A percentile compares a stretch with the other conserved stretches of the same genome.
phyloP scores from a whole-genome alignment of 768 basidiomycete genomes.

The Polyporus arcularius region DNA sequence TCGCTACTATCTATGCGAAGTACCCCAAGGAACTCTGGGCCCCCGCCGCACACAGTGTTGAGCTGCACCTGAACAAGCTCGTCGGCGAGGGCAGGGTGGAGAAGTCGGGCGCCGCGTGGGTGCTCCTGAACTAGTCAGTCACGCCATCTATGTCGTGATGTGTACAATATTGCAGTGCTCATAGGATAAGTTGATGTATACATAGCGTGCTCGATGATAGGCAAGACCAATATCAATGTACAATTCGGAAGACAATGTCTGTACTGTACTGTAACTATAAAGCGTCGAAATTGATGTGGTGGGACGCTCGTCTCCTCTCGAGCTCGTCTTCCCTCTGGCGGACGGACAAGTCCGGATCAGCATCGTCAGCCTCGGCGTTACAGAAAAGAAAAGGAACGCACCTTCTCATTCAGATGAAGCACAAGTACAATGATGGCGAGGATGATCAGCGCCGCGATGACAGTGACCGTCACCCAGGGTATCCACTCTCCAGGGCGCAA shows the following conservation, averaged over 20 bases:
- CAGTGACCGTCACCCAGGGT: constrained; percentile 92
- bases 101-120: constrained; percentile 20
- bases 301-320: constrained; percentile 84
- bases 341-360: constrained; percentile 11
- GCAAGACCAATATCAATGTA: constrained; percentile 2
- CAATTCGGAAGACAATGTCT: constrained; percentile 11
- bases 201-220: constrained; percentile 7
- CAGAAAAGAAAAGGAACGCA: constrained; percentile 34
- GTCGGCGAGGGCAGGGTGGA: constrained; percentile 60
- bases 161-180: neutral
- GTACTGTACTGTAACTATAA: constrained; percentile 64
- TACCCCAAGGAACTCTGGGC: constrained; percentile 74
- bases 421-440: constrained; percentile 84
- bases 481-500: constrained; percentile 96
- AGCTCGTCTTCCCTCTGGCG: constrained; percentile 88
- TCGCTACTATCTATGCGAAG: constrained; percentile 64
- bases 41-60: constrained; percentile 68
- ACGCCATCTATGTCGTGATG: neutral
- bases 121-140: constrained; percentile 6
- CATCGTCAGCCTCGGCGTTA: constrained; percentile 8
- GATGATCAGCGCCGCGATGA: constrained; percentile 69
- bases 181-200: constrained; percentile 9
- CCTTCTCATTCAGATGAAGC: constrained; percentile 92
- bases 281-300: constrained; percentile 97
- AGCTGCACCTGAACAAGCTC: constrained; percentile 75